Evolutionary conservation across 257 asterid species (phyloP).

Genomic region (Jasminum sambac): DNA sequence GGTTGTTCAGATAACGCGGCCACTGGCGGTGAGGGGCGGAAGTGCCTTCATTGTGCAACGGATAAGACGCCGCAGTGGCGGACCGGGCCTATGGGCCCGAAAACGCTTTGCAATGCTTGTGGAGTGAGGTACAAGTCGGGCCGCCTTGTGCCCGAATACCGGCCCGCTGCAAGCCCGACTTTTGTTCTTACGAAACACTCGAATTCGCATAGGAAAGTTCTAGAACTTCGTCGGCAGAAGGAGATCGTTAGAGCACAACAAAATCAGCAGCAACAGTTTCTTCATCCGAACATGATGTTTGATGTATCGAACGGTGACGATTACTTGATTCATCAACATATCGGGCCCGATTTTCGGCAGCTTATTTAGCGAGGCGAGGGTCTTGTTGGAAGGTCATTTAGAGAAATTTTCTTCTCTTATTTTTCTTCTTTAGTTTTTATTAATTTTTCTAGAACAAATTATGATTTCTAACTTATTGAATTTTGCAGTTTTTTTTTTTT

Average conservation of each 20-base stretch:
- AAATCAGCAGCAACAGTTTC: conserved; percentile 42
- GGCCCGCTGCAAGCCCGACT: conserved; percentile 97
- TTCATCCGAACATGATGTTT: conserved; percentile 62
- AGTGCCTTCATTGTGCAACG: conserved; percentile 88
- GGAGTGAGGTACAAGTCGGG: conserved; percentile 94
- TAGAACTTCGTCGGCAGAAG: conserved; percentile 85
- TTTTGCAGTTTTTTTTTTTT: conserved; percentile 31
- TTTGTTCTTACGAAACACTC: conserved; percentile 77
- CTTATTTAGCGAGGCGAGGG: conserved; percentile 40
- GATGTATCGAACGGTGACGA: conserved; percentile 67
- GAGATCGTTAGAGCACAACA: conserved; percentile 60
- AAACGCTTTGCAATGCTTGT: conserved; percentile 90
- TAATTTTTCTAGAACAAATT: background rate
- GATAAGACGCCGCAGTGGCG: conserved; percentile 98
- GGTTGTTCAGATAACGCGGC: conserved; percentile 23
- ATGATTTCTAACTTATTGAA: conserved; percentile 38
- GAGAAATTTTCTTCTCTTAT: background rate
- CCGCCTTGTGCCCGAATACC: conserved; percentile 85
- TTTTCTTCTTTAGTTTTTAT: background rate
- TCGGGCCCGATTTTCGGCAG: conserved; percentile 79
- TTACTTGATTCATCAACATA: conserved; percentile 80
- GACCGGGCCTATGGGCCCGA: conserved; percentile 95
- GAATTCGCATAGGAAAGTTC: conserved; percentile 81
- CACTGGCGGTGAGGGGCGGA: conserved; percentile 51
- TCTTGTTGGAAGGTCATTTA: background rate